Evolutionary conservation across 345 rosid genomes (phyloP).

Genomic region (Melaleuca alternifolia): DNA sequence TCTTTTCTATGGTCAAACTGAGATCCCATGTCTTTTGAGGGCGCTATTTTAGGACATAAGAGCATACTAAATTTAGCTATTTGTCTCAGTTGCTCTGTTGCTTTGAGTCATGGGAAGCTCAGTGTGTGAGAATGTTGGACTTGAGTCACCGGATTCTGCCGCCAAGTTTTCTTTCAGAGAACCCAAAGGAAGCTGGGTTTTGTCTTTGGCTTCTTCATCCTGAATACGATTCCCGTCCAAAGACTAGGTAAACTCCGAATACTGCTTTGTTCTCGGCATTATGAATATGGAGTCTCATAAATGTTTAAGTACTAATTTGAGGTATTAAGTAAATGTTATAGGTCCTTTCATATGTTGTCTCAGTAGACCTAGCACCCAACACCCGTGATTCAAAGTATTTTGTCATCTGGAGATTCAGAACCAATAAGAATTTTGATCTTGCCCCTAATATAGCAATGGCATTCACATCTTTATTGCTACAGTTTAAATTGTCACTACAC

Average conservation of each 20-base stretch:
- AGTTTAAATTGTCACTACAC: not conserved
- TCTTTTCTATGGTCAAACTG: not conserved
- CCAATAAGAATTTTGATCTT: not conserved
- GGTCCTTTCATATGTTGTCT: not conserved
- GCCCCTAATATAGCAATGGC: not conserved
- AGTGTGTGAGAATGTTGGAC: slow-evolving; percentile 40
- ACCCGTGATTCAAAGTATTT: not conserved
- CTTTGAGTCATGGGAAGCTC: slow-evolving; percentile 41
- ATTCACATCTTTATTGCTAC: not conserved
- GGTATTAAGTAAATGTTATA: not conserved
- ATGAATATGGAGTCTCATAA: not conserved
- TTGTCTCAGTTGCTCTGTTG: slow-evolving; percentile 49
- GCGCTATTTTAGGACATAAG: not conserved
- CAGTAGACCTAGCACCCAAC: not conserved
- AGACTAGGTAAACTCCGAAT: slow-evolving; percentile 40
- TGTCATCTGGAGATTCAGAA: not conserved
- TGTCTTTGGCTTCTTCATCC: slow-evolving; percentile 90
- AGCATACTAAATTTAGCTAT: slow-evolving; percentile 6
- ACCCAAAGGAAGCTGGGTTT: slow-evolving; percentile 61
- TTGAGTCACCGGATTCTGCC: slow-evolving; percentile 58
- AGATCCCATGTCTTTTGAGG: not conserved
- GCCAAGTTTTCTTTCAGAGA: slow-evolving; percentile 48
- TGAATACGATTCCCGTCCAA: slow-evolving; percentile 58
- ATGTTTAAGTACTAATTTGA: not conserved
- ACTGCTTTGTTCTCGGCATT: not conserved